A percentile compares a stretch with the other conserved stretches of the same genome.
These are phyloP conservation scores for Pseudogymnoascus sp. DNA, from an alignment of 2,329 filamentous ascomycete genomes.

Conservation along the genomic window DNA sequence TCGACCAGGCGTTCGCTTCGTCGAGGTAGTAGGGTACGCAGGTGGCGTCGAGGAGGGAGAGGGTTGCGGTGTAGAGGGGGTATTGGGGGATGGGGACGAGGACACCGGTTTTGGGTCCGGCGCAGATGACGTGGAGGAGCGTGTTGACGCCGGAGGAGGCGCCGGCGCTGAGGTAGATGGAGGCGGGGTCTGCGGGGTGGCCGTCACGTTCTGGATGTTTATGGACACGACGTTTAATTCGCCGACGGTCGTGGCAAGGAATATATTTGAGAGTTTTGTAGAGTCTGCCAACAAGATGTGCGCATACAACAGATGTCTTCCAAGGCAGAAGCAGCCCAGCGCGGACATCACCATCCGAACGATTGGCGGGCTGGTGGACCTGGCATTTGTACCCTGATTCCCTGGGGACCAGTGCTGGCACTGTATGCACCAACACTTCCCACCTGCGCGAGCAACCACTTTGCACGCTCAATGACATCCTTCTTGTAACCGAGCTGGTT, in stretches of 20 bases:
- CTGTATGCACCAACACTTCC: conserved; percentile 95
- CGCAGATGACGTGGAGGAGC: conserved; percentile 81
- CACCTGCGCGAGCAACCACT: conserved; percentile 70
- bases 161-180: conserved; percentile 86
- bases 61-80: conserved; percentile 90
- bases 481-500: conserved; percentile 75
- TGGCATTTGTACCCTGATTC: conserved; percentile 50
- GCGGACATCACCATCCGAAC: conserved; percentile 46
- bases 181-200: conserved; percentile 68
- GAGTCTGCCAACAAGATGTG: conserved; percentile 73
- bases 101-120: conserved; percentile 67
- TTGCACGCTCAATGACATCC: conserved; percentile 80
- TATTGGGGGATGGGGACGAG: conserved; percentile 97
- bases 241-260: conserved; percentile 57
- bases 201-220: conserved; percentile 83
- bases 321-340: conserved; percentile 46
- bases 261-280: conserved; percentile 65
- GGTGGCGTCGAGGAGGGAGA: conserved; percentile 74
- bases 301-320: conserved; percentile 54
- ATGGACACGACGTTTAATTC: conserved; percentile 75
- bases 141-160: conserved; percentile 94
- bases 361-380: conserved; percentile 18
- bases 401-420: conserved; percentile 80
- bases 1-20: conserved; percentile 80
- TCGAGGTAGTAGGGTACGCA: conserved; percentile 93